Conservation (phyloP, 2,329 filamentous ascomycete genomes). For the Xylariaceae sp. region DNA sequence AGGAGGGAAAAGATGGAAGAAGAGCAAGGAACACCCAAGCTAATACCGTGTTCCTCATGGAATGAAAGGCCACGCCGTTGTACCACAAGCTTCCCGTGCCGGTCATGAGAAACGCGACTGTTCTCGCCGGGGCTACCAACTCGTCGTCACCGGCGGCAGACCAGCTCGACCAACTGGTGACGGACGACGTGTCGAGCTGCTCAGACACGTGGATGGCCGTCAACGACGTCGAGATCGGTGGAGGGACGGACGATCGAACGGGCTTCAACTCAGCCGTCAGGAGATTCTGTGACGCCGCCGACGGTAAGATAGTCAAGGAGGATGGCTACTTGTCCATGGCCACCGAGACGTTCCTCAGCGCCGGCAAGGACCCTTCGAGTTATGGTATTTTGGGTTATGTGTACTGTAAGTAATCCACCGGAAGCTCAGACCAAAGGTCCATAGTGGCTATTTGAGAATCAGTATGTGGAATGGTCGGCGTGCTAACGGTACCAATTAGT, state of each 20-base stretch:
- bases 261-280: conserved; percentile 25
- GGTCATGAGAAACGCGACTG: not conserved
- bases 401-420: conserved; percentile 28
- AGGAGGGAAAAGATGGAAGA: not conserved
- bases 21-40: not conserved
- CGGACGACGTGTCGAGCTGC: conserved; percentile 27
- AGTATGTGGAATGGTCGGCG: no score
- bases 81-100: not conserved
- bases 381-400: conserved; percentile 28
- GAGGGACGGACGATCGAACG: conserved; percentile 23
- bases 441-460: no score
- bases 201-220: conserved; percentile 24
- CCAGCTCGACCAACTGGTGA: conserved; percentile 10
- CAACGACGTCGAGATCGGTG: conserved; percentile 24
- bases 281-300: conserved; percentile 22
- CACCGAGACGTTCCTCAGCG: conserved; percentile 26
- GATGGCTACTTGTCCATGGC: conserved; percentile 27
- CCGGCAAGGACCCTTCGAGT: conserved; percentile 19
- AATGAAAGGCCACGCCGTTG: not conserved
- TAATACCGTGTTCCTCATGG: not conserved
- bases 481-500: conserved; percentile 15
- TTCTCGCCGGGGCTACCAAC: no score
- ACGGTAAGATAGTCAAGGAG: conserved; percentile 20
- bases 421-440: no score
- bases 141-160: no score